A percentile compares a stretch with the other conserved stretches of the same genome.
Evolutionary conservation across 148 eudicot genomes (phyloP).

Genomic region (Nyssa sinensis): DNA sequence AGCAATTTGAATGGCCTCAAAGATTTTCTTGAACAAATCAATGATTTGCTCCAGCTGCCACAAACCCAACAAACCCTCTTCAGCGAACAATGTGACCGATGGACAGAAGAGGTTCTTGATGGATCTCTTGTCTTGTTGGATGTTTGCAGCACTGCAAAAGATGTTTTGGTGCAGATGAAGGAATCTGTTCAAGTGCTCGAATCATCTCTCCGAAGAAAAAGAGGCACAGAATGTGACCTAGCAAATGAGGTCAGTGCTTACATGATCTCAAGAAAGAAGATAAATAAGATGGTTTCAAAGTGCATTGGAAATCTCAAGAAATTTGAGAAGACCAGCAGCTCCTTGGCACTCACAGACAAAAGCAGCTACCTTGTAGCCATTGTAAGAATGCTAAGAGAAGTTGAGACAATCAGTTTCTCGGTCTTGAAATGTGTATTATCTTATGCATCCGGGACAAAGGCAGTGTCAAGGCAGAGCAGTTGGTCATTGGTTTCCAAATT

Average conservation of each 20-base stretch:
- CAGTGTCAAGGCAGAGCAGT: constrained; percentile 8
- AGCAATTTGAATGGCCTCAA: constrained; percentile 24
- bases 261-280: constrained; percentile 33
- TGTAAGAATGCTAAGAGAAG: constrained; percentile 29
- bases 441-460: constrained; percentile 25
- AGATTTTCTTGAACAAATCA: constrained; percentile 29
- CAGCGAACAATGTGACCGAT: neutral
- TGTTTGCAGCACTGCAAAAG: constrained; percentile 20
- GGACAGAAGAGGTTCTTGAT: constrained; percentile 24
- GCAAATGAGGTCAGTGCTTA: constrained; percentile 16
- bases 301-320: constrained; percentile 26
- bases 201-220: constrained; percentile 40
- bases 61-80: constrained; percentile 25
- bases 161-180: constrained; percentile 24
- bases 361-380: neutral
- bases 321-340: constrained; percentile 5
- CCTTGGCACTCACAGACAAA: no score
- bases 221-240: constrained; percentile 12
- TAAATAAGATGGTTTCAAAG: constrained; percentile 26
- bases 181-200: constrained; percentile 34
- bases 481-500: constrained; percentile 39
- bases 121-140: constrained; percentile 39
- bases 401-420: constrained; percentile 24
- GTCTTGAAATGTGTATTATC: constrained; percentile 27
- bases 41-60: constrained; percentile 27